phyloP scores from a whole-genome alignment of 257 asterid species.

The Striga asiatica region DNA sequence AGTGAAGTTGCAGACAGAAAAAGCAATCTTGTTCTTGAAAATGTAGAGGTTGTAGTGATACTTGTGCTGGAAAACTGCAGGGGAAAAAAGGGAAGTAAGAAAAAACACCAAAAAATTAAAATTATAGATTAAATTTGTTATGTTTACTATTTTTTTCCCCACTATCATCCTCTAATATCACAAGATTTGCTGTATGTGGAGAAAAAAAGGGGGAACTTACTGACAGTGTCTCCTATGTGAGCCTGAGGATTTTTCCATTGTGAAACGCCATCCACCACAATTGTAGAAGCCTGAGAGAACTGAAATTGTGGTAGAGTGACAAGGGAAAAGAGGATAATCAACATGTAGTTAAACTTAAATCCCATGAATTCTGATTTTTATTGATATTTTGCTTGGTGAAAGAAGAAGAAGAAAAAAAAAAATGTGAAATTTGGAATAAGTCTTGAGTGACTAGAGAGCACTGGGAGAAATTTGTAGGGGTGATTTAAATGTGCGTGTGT shows the following conservation, averaged over 20 bases:
- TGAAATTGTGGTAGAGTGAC: constrained; percentile 21
- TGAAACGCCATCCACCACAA: constrained; percentile 70
- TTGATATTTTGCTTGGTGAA: not conserved
- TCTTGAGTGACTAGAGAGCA: not conserved
- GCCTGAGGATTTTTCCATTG: constrained; percentile 64
- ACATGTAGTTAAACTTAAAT: constrained; percentile 15
- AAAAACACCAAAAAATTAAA: not conserved
- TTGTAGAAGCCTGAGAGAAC: constrained; percentile 37
- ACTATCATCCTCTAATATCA: not conserved
- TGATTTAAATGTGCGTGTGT: constrained; percentile 9
- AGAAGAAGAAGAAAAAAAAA: not conserved
- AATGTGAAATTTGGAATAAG: not conserved
- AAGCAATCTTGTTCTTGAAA: constrained; percentile 71
- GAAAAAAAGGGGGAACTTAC: constrained; percentile 31
- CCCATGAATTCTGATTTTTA: constrained; percentile 16
- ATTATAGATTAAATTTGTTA: not conserved
- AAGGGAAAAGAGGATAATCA: constrained; percentile 22
- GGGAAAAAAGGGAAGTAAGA: not conserved
- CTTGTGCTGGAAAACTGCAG: constrained; percentile 73
- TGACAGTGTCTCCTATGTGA: constrained; percentile 68
- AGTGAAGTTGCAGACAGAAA: constrained; percentile 63
- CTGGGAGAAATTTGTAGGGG: constrained; percentile 13
- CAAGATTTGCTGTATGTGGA: not conserved
- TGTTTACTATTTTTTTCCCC: not conserved
- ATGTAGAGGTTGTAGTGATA: constrained; percentile 63